A percentile compares a stretch with the other conserved stretches of the same genome.
These are phyloP conservation scores for Orychophragmus violaceus DNA, from an alignment of 345 rosid genomes.

Conservation along the genomic window DNA sequence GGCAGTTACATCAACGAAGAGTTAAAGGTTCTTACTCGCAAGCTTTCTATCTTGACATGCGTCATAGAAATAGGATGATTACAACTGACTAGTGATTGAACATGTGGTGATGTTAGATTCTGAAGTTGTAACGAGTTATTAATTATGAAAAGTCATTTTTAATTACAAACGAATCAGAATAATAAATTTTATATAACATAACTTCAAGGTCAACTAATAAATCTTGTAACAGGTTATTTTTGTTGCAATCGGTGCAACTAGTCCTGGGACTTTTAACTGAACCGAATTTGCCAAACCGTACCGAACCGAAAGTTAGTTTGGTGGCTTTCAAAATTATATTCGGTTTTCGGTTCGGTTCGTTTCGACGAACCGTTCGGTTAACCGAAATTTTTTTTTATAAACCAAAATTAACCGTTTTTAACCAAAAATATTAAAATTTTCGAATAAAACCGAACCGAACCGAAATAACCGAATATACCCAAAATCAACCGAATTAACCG, in stretches of 20 bases:
- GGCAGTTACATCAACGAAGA: slow-evolving; percentile 62
- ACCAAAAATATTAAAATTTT: too few relatives aligned
- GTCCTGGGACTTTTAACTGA: too few relatives aligned
- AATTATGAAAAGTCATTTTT: background rate
- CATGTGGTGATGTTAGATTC: background rate
- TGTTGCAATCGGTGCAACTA: slow-evolving; percentile 91
- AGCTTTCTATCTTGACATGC: background rate
- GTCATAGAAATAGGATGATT: background rate
- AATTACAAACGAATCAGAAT: background rate
- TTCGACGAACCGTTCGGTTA: too few relatives aligned
- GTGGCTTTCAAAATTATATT: too few relatives aligned
- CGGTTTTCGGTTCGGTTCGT: too few relatives aligned
- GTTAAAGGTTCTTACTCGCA: slow-evolving; percentile 52
- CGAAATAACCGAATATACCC: too few relatives aligned
- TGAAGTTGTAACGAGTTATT: background rate
- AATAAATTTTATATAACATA: background rate
- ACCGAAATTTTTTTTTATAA: too few relatives aligned
- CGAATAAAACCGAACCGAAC: too few relatives aligned
- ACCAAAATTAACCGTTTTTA: too few relatives aligned
- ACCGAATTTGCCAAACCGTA: too few relatives aligned
- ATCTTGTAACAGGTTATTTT: slow-evolving; percentile 61
- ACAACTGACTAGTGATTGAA: background rate
- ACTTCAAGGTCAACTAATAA: slow-evolving; percentile 3
- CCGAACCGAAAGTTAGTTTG: too few relatives aligned
- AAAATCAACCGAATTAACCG: too few relatives aligned